Conservation (phyloP, 306 rosid species). For the Prosopis cineraria region DNA sequence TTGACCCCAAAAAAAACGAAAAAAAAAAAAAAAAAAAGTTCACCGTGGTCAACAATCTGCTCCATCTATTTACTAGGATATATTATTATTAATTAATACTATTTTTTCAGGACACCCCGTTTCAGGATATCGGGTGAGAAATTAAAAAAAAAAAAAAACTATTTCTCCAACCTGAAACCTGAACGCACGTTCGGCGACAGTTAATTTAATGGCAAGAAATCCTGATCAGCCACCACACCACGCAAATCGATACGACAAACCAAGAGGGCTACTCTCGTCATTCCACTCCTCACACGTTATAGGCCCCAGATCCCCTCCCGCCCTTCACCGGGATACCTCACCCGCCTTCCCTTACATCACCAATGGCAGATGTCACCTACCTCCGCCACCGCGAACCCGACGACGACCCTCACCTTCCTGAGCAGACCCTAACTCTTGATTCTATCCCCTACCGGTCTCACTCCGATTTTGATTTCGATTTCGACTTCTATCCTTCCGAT, state of each 20-base stretch:
- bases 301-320: neutral
- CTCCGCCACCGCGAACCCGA: conserved; percentile 42
- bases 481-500: conserved; percentile 48
- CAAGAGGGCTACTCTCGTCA: conserved; percentile 14
- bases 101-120: too few relatives aligned
- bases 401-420: conserved; percentile 34
- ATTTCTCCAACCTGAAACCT: too few relatives aligned
- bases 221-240: neutral
- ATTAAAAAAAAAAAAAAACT: too few relatives aligned
- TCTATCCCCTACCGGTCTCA: conserved; percentile 33
- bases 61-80: too few relatives aligned
- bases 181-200: too few relatives aligned
- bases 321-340: neutral
- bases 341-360: neutral
- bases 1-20: too few relatives aligned
- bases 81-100: too few relatives aligned
- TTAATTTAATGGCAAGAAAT: neutral
- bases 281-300: neutral
- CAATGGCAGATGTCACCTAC: conserved; percentile 24
- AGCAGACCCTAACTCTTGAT: conserved; percentile 25
- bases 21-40: too few relatives aligned
- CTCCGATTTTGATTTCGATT: conserved; percentile 46
- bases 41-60: too few relatives aligned
- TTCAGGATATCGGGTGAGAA: too few relatives aligned
- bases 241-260: neutral